phyloP scores from a whole-genome alignment of 2,329 filamentous ascomycete genomes.

The Xylariales sp. region DNA sequence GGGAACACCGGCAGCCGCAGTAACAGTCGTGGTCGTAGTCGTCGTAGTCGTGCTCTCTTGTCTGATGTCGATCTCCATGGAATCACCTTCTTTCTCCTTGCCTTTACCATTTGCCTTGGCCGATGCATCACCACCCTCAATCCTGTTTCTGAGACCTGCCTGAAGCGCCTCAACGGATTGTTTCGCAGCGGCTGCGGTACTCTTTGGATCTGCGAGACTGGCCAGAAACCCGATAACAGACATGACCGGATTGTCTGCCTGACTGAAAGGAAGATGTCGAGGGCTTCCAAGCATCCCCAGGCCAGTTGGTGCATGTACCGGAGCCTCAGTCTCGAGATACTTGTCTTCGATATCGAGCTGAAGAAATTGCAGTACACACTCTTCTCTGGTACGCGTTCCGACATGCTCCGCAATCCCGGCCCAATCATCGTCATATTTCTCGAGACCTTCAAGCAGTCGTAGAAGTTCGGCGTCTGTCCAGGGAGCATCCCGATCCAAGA shows the following conservation, averaged over 20 bases:
- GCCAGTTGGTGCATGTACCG: conserved; percentile 48
- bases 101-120: conserved; percentile 52
- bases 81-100: conserved; percentile 50
- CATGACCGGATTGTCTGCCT: conserved; percentile 93
- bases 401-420: conserved; percentile 88
- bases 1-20: conserved; percentile 67
- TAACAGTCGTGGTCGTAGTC: conserved; percentile 40
- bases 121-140: conserved; percentile 53
- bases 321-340: conserved; percentile 76
- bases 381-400: conserved; percentile 83
- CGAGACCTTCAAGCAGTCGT: conserved; percentile 83
- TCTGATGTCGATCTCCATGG: conserved; percentile 60
- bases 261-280: conserved; percentile 82
- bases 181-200: conserved; percentile 84
- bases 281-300: conserved; percentile 66
- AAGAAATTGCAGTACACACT: conserved; percentile 94
- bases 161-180: conserved; percentile 85
- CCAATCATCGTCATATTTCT: conserved; percentile 96
- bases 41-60: conserved; percentile 49
- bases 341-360: conserved; percentile 97
- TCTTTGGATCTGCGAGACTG: conserved; percentile 81
- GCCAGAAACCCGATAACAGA: conserved; percentile 94
- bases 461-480: conserved; percentile 91
- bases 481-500: conserved; percentile 77
- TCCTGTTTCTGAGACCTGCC: conserved; percentile 69